Conservation (phyloP, 1,284 basidiomycete genomes). For the Trichosporon sp. region DNA sequence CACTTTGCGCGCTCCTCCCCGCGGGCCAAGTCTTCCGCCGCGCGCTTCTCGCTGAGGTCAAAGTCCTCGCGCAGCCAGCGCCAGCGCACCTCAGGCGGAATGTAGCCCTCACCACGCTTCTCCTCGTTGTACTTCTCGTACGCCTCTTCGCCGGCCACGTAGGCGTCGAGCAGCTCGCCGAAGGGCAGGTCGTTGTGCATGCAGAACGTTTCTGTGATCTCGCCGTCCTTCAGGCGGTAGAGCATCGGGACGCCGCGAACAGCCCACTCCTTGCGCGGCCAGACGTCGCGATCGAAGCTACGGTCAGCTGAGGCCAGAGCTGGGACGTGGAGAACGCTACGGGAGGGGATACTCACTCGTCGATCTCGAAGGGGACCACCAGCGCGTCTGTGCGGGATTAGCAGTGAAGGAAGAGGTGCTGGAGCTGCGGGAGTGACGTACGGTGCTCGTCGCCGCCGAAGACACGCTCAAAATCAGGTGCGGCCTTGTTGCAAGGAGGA, state of each 20-base stretch:
- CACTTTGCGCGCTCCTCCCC: not conserved
- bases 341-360: not conserved
- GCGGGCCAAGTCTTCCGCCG: not conserved
- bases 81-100: not conserved
- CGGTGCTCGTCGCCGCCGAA: not conserved
- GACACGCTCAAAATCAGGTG: slow-evolving; percentile 1
- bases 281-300: not conserved
- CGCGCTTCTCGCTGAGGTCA: not conserved
- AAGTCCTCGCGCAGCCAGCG: slow-evolving; percentile 4
- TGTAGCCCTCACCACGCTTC: not conserved
- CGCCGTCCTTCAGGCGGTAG: slow-evolving; percentile 1
- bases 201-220: not conserved
- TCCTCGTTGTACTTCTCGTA: slow-evolving; percentile 3
- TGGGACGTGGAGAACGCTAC: not conserved
- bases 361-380: not conserved
- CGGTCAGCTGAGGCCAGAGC: not conserved
- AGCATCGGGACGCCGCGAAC: not conserved
- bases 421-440: not conserved
- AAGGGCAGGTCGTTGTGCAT: not conserved
- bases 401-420: too few relatives aligned
- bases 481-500: not conserved
- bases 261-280: slow-evolving; percentile 4
- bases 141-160: not conserved
- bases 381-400: not conserved
- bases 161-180: slow-evolving; percentile 1